Base-by-base conservation (phyloP, 352 stramenopile species). In the Phytophthora sp. region DNA sequence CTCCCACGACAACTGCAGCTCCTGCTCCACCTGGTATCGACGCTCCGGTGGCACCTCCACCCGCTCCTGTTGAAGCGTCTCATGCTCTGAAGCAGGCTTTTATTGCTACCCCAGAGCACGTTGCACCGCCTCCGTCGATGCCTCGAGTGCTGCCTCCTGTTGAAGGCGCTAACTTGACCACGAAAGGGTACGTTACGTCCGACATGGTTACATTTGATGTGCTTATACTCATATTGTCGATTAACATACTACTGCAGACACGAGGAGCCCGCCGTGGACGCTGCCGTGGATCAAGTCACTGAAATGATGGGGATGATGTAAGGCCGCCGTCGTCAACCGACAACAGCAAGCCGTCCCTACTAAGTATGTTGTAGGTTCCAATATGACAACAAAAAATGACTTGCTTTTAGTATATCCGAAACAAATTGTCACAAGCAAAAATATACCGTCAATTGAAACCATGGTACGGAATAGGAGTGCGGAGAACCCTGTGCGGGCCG, bases 241-340 rank as follows among this genome's bases (percentile, higher is more conserved):
- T 26, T 29, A 12, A 13, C 27, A 27, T 31, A 13, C 7, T 52
- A 31, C n/a, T 46, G 23, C 30, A 78, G 71, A 39, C 24, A 31
- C 1, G 56, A 71, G 2, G 27, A 65, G 9, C 62, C 66, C 20
- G 53, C 30, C 1, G 57, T 52, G 30, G 66, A 76, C 39, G 24
- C 54, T 18, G 54, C 39, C 15, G 58, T 73, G 38, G 57, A 73
- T 11, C 61, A 72, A 56, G 62, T 78, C 20, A 67, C 66, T 41
- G 71, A 79, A 33, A 71, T 79, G 66, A 66, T 79, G 24, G 71
- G 60, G 30, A 54, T 79, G 53, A 63, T 76, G 53, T 79, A 60
- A 65, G 9, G 7, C 44, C 20, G 38, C 1, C 30, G 7, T 52
- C 13, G 4, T 24, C 39, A 47, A n/a, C n/a, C n/a, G n/a, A n/a